phyloP scores from a whole-genome alignment of 495 filamentous ascomycete species.

The Tuber microsphaerosporum region DNA sequence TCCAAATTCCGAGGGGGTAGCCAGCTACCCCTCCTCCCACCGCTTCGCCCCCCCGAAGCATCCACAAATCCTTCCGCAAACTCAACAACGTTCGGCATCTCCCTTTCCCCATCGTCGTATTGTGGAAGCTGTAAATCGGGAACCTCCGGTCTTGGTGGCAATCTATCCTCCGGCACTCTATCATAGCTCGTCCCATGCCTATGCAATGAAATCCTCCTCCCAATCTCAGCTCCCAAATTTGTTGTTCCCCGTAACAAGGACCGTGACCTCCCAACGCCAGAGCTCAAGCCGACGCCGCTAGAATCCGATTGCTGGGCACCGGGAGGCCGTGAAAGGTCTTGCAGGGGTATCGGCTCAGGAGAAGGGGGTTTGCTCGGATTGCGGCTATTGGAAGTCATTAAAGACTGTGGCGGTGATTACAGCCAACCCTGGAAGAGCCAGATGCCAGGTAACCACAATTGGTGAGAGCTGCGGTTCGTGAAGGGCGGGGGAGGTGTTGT shows the following conservation, averaged over 20 bases:
- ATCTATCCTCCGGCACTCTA: constrained; percentile 27
- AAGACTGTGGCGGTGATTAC: background rate
- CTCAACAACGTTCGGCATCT: constrained; percentile 30
- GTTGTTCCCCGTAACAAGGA: constrained; percentile 40
- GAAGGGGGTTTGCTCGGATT: constrained; percentile 48
- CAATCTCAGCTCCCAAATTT: constrained; percentile 41
- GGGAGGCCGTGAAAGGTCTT: constrained; percentile 63
- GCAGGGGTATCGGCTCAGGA: constrained; percentile 72
- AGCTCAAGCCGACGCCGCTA: constrained; percentile 11
- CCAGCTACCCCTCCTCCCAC: constrained; percentile 42
- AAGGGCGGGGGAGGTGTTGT: constrained; percentile 1
- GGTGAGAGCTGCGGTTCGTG: background rate
- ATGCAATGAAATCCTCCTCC: constrained; percentile 42
- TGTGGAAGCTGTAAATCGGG: constrained; percentile 32
- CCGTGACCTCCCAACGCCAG: constrained; percentile 31
- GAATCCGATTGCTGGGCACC: constrained; percentile 42
- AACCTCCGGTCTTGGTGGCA: constrained; percentile 22
- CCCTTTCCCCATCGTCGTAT: constrained; percentile 20
- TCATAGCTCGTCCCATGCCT: constrained; percentile 37
- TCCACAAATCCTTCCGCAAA: constrained; percentile 30
- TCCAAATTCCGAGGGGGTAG: constrained; percentile 34
- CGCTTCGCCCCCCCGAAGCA: constrained; percentile 23
- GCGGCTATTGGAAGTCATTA: constrained; percentile 56
- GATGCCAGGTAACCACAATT: background rate
- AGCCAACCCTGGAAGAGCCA: background rate